Evolutionary conservation across 75 land plant genomes (phyloP), one percentile per base, ranked within the genome.

Genomic region (Chamaecyparis obtusa): DNA sequence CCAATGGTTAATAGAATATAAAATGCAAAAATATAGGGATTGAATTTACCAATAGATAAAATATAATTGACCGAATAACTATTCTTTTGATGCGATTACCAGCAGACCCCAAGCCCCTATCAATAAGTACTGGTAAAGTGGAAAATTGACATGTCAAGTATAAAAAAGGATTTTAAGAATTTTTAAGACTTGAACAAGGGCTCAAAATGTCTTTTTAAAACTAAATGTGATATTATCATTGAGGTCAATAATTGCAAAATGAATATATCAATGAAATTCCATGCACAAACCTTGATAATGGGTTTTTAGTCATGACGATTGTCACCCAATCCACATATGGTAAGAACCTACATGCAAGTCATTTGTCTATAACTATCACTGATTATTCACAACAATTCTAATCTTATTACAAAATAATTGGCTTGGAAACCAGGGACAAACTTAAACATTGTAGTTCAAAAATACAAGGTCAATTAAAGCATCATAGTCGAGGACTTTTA

Each of bases 251-350:
- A 36, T 17, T 21, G 46, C 44, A 37, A 10, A 54, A 11, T 48
- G 49, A 48, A 48, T 48, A 48, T 48, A 48, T 69, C 24, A 19
- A 83, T 41, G 30, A 72, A 36, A 11, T n/a, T 17, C 21, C 46
- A 56, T 54, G 43, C 35, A 39, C 86, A 86, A 78, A 95, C 97
- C 97, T 97, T 96, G 90, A 98, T 93, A 37, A 94, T 89, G 44
- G 97, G 99, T 88, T 95, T 95, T 98, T 99, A 21, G 99, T 96
- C 99, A 98, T 98, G 83, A 96, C 90, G 51, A 98, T 96, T 32
- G 99, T 98, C 48, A 93, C 95, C 97, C 99, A 98, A 35, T 99
- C 99, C 89, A 95, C 97, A 88, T 98, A 96, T 33, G 99, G 99
- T 56, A 96, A 88, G 89, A 96, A 95, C 87, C 96, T 96, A 92